phyloP scores from a whole-genome alignment of 176 grass and related monocot species.

The maize (Zea mays) region DNA sequence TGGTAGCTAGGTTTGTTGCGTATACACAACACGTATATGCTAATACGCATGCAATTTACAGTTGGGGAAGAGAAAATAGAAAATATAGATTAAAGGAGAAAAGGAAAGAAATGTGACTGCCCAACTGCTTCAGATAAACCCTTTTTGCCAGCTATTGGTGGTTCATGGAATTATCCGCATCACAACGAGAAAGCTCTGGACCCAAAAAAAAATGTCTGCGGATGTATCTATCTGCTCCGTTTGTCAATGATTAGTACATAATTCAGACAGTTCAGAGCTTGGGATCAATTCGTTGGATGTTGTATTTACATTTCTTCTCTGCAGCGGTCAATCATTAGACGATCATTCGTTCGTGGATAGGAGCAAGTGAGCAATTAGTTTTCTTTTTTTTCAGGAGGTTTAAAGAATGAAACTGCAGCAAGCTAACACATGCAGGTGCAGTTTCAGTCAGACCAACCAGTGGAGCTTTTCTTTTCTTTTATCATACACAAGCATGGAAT shows the following conservation, averaged over 20 bases:
- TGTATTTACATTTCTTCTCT: slow-evolving; percentile 25
- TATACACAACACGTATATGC: slow-evolving; percentile 16
- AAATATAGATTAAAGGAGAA: slow-evolving; percentile 34
- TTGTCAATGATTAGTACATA: slow-evolving; percentile 44
- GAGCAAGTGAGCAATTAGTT: background rate
- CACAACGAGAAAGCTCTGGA: slow-evolving; percentile 16
- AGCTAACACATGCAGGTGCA: slow-evolving; percentile 38
- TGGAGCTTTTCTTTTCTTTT: background rate
- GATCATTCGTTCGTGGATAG: slow-evolving; percentile 36
- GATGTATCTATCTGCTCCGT: slow-evolving; percentile 28
- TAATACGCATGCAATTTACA: slow-evolving; percentile 29
- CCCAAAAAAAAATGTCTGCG: background rate
- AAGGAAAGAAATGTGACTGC: slow-evolving; percentile 40
- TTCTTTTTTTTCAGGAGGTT: slow-evolving; percentile 9
- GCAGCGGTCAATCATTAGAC: slow-evolving; percentile 42
- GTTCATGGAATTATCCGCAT: slow-evolving; percentile 33
- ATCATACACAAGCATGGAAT: slow-evolving; percentile 29
- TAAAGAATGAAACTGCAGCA: slow-evolving; percentile 27
- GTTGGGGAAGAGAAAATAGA: background rate
- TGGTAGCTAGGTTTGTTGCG: background rate
- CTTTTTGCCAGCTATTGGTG: slow-evolving; percentile 39
- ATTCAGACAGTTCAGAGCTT: slow-evolving; percentile 44
- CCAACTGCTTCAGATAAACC: slow-evolving; percentile 38
- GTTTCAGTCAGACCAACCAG: slow-evolving; percentile 31
- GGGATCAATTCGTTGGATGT: slow-evolving; percentile 37